Conservation (phyloP, 345 rosid genomes). For the Salix caprea region DNA sequence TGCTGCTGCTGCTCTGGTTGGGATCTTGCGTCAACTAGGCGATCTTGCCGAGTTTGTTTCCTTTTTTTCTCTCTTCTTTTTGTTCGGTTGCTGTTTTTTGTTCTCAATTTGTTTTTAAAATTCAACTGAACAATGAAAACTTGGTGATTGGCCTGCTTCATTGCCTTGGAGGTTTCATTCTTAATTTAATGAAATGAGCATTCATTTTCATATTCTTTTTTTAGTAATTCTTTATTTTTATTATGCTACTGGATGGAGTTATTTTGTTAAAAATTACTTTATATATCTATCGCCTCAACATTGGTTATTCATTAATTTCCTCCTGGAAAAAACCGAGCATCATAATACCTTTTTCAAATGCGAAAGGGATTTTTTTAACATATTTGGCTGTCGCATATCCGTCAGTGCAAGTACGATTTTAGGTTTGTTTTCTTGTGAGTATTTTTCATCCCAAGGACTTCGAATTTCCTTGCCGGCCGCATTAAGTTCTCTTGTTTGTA, state of each 20-base stretch:
- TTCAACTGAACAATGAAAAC: background rate
- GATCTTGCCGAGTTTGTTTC: constrained; percentile 90
- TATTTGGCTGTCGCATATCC: no score
- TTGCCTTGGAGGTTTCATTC: background rate
- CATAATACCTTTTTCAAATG: no score
- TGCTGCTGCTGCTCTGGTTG: constrained; percentile 78
- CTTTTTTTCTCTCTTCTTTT: background rate
- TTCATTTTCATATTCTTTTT: no score
- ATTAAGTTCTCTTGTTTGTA: no score
- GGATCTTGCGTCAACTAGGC: constrained; percentile 95
- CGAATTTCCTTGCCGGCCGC: background rate
- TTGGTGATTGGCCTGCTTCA: background rate
- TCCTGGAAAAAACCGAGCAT: no score
- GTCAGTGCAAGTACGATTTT: background rate
- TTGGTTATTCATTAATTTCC: no score
- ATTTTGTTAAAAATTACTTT: background rate
- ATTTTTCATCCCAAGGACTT: background rate
- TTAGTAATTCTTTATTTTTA: no score
- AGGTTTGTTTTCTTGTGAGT: background rate
- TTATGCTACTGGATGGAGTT: background rate
- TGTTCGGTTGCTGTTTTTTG: background rate
- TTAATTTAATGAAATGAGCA: no score
- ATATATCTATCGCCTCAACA: no score
- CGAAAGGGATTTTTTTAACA: no score
- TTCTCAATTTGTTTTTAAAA: background rate